Conservation (phyloP, 176 grass and related monocot species). For the Puya raimondii region DNA sequence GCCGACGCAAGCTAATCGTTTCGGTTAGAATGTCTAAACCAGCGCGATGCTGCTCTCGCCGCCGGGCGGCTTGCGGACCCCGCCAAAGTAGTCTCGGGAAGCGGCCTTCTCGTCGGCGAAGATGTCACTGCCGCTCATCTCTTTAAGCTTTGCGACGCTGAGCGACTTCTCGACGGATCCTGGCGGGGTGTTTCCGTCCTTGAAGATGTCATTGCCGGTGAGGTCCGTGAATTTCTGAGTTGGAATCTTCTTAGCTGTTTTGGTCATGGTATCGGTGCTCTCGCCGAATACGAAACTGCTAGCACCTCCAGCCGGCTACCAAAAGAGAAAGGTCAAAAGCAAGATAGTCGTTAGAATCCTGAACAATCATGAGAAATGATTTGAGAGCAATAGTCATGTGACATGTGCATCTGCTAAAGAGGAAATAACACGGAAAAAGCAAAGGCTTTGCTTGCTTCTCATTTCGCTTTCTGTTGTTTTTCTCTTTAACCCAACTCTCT, state of each 20-base stretch:
- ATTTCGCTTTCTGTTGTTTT: too few relatives aligned
- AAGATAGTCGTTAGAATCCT: not conserved
- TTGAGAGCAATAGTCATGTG: too few relatives aligned
- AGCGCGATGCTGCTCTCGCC: conserved; percentile 92
- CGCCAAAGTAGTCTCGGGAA: conserved; percentile 58
- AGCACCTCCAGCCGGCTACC: conserved; percentile 19
- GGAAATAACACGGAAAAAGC: not conserved
- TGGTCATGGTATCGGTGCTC: conserved; percentile 52
- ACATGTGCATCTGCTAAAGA: not conserved
- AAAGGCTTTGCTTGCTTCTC: too few relatives aligned
- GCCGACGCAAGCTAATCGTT: not conserved
- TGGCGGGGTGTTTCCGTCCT: conserved; percentile 33
- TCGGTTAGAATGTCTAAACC: conserved; percentile 40
- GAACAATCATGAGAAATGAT: not conserved
- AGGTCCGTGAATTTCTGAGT: conserved; percentile 65
- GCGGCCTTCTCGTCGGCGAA: conserved; percentile 67
- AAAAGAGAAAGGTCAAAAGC: conserved; percentile 1
- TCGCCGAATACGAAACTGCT: conserved; percentile 65
- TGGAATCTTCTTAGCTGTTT: conserved; percentile 76
- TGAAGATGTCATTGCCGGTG: conserved; percentile 83
- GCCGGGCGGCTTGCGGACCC: conserved; percentile 88
- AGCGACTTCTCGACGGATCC: conserved; percentile 54
- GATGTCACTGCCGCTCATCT: conserved; percentile 85
- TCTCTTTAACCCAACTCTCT: too few relatives aligned
- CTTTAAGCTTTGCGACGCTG: conserved; percentile 82